Percentiles rank a stretch among this genome's conserved stretches.
Evolutionary conservation across 495 filamentous ascomycete genomes (phyloP).

Genomic region (Margaritispora aquatica): DNA sequence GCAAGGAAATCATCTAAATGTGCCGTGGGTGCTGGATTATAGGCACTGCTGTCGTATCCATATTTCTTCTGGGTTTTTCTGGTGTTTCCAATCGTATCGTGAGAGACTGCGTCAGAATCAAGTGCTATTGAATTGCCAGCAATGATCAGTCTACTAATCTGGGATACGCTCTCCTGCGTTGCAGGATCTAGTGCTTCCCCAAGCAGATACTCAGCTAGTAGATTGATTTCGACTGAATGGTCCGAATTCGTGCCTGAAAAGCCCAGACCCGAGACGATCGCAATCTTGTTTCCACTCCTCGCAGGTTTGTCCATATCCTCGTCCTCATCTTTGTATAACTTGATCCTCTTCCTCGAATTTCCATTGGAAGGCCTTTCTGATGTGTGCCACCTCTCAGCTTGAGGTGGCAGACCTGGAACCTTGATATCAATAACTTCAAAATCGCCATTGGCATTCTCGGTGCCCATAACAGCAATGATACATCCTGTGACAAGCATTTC

Average conservation of each 20-base stretch:
- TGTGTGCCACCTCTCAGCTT: slow-evolving; percentile 69
- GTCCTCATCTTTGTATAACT: slow-evolving; percentile 25
- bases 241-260: slow-evolving; percentile 67
- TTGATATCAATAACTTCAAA: slow-evolving; percentile 89
- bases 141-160: slow-evolving; percentile 81
- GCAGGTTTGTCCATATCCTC: slow-evolving; percentile 40
- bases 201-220: slow-evolving; percentile 81
- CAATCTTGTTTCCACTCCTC: slow-evolving; percentile 57
- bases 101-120: slow-evolving; percentile 28
- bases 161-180: slow-evolving; percentile 51
- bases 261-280: slow-evolving; percentile 80
- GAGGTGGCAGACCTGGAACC: slow-evolving; percentile 76
- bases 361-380: slow-evolving; percentile 10
- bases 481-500: slow-evolving; percentile 82
- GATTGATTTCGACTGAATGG: slow-evolving; percentile 63
- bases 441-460: slow-evolving; percentile 84
- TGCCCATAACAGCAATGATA: slow-evolving; percentile 85
- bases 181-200: slow-evolving; percentile 64
- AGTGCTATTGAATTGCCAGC: slow-evolving; percentile 79
- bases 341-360: slow-evolving; percentile 30
- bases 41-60: slow-evolving; percentile 83
- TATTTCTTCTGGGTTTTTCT: slow-evolving; percentile 65
- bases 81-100: slow-evolving; percentile 31
- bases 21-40: slow-evolving; percentile 77
- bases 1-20: slow-evolving; percentile 80